Percentiles rank a stretch among this genome's conserved stretches.
phyloP scores from a whole-genome alignment of 2,329 filamentous ascomycete species.

The Trichoderma arundinaceum region DNA sequence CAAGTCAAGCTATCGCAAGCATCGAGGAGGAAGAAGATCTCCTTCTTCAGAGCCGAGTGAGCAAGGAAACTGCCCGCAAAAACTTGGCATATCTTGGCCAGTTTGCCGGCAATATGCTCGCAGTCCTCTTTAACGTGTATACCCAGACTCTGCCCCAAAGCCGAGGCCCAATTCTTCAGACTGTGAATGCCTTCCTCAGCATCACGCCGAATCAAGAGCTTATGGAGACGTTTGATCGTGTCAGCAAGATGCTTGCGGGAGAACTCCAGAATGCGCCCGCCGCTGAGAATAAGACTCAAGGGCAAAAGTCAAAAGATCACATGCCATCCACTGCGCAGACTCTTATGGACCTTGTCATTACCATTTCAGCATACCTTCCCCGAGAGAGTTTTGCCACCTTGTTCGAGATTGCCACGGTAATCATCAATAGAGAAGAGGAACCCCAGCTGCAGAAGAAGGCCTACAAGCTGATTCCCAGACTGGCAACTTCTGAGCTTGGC shows the following conservation, averaged over 20 bases:
- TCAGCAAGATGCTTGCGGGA: constrained; percentile 80
- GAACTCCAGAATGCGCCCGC: constrained; percentile 64
- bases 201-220: constrained; percentile 80
- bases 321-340: constrained; percentile 95
- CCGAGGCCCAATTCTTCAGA: constrained; percentile 87
- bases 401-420: constrained; percentile 83
- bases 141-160: constrained; percentile 94
- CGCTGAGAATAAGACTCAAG: constrained; percentile 66
- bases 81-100: constrained; percentile 81
- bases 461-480: constrained; percentile 93
- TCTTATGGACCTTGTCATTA: constrained; percentile 94
- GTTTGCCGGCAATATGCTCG: constrained; percentile 86
- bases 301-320: constrained; percentile 65
- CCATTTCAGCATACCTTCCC: constrained; percentile 91
- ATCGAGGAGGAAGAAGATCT: constrained; percentile 75
- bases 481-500: constrained; percentile 81
- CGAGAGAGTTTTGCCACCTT: constrained; percentile 82
- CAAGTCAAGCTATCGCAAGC: constrained; percentile 79
- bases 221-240: constrained; percentile 85
- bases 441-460: constrained; percentile 98
- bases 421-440: constrained; percentile 81
- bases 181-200: constrained; percentile 92
- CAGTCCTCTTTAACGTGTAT: constrained; percentile 99
- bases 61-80: constrained; percentile 73
- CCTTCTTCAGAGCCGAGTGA: constrained; percentile 77